A percentile compares a stretch with the other conserved stretches of the same genome.
These are phyloP conservation scores for Cystofilobasidium bisporidii DNA, from an alignment of 768 basidiomycete species.

Conservation along the genomic window DNA sequence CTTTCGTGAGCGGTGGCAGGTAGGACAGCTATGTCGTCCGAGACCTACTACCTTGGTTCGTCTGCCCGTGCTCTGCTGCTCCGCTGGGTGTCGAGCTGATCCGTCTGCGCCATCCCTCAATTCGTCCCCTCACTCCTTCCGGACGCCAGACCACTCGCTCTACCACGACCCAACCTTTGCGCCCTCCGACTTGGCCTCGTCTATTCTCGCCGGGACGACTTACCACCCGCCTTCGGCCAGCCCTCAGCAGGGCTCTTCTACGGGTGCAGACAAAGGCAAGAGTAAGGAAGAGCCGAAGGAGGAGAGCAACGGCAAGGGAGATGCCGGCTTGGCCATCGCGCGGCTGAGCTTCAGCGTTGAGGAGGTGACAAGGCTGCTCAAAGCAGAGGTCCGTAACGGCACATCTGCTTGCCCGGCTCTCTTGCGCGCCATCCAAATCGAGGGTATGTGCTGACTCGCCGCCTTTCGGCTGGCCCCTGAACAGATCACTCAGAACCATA, in stretches of 20 bases:
- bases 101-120: too few relatives aligned
- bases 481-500: constrained; percentile 77
- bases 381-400: constrained; percentile 54
- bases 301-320: constrained; percentile 46
- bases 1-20: too few relatives aligned
- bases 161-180: constrained; percentile 21
- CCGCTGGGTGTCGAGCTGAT: not conserved
- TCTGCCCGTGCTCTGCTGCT: not conserved
- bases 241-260: constrained; percentile 30
- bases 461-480: too few relatives aligned
- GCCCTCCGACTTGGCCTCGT: constrained; percentile 33
- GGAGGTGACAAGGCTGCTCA: constrained; percentile 83
- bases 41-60: constrained; percentile 18
- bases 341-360: constrained; percentile 81
- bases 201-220: constrained; percentile 70
- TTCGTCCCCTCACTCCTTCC: too few relatives aligned
- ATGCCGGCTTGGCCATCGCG: constrained; percentile 78
- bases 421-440: too few relatives aligned
- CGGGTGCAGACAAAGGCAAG: constrained; percentile 34
- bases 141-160: constrained; percentile 23
- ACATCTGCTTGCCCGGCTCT: too few relatives aligned
- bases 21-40: constrained; percentile 1
- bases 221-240: constrained; percentile 49
- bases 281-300: constrained; percentile 15
- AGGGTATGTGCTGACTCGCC: too few relatives aligned